Base-by-base conservation (phyloP, 768 basidiomycete genomes). In the Mycena vitilis region DNA sequence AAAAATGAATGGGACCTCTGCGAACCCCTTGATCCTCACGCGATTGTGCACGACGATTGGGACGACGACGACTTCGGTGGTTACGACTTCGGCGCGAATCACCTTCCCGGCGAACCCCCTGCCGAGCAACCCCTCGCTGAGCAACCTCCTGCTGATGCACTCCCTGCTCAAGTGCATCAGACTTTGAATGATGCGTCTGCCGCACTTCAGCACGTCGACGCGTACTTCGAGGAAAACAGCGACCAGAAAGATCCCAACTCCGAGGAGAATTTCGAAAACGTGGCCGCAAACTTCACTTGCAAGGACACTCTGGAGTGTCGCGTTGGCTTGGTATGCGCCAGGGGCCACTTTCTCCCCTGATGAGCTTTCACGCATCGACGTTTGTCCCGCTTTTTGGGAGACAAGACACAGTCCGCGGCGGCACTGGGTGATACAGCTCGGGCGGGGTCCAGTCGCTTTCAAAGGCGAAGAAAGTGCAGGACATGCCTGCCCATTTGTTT, bases 1-100 rank as follows among this genome's bases (percentile, higher is more conserved):
- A 48, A 40, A 23, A 61, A 75, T 63, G 72, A 74, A 57, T 75
- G 75, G 72, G 75, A 75, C 59, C 51, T 76, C 4, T 75, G 75
- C 63, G 22, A 56, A 23, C 55, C 55, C 40, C 36, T 56, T 12
- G 55, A 56, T 37, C 55, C 55, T n/a, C 11, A 56, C 8, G 55
- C 55, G 40, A 37, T 22, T 40, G 18, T 38, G 20, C 12, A n/a
- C 12, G 34, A 56, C 30, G 30, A 30, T 5, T 30, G 30, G 30
- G 30, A 30, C 30, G 30, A 30, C 30, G 36, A 38, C 55, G 34
- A 37, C 34, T 34, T 38, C 20, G 55, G 25, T 18, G 7, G 2
- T 15, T 54, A 30, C 53, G 53, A 54, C 34, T 7, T 54, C 53
- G 53, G 8, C 23, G 36, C 34, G 25, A 54, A 54, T 12, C 25